Evolutionary conservation across 805 yeast genomes (phyloP).

Genomic region (Candida railenensis): DNA sequence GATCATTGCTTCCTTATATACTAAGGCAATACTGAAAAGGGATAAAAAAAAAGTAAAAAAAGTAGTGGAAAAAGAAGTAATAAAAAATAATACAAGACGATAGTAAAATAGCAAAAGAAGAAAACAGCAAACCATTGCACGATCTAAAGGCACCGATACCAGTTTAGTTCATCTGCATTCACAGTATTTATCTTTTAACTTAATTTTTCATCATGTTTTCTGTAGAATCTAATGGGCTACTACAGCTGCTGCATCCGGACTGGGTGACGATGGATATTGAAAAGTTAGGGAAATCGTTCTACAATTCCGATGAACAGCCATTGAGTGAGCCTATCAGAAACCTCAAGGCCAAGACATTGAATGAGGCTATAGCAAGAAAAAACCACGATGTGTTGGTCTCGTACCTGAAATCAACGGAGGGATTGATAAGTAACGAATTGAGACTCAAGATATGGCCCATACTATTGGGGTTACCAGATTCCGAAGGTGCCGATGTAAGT

Average conservation of each 20-base stretch:
- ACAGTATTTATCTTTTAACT: too few species aligned
- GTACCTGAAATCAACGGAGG: constrained; percentile 45
- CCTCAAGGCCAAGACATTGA: constrained; percentile 36
- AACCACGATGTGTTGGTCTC: constrained; percentile 21
- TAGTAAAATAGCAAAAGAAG: too few species aligned
- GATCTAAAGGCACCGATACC: too few species aligned
- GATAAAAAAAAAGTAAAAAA: not conserved
- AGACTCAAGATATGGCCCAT: constrained; percentile 53
- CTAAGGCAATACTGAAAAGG: not conserved
- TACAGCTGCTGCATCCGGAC: constrained; percentile 28
- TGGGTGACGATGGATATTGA: constrained; percentile 54
- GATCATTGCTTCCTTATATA: not conserved
- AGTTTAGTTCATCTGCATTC: too few species aligned
- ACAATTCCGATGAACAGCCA: constrained; percentile 39
- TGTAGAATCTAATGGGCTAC: constrained; percentile 3
- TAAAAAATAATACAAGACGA: too few species aligned
- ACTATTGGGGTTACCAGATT: constrained; percentile 31
- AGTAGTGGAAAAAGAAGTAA: too few species aligned
- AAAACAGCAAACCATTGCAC: too few species aligned
- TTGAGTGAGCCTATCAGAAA: constrained; percentile 36
- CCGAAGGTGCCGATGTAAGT: not conserved
- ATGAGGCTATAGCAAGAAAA: constrained; percentile 35
- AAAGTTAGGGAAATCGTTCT: constrained; percentile 46
- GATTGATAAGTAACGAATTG: constrained; percentile 41
- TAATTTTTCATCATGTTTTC: too few species aligned